phyloP scores from a whole-genome alignment of 2,329 filamentous ascomycete species.

The Sporothrix brunneoviolacea region DNA sequence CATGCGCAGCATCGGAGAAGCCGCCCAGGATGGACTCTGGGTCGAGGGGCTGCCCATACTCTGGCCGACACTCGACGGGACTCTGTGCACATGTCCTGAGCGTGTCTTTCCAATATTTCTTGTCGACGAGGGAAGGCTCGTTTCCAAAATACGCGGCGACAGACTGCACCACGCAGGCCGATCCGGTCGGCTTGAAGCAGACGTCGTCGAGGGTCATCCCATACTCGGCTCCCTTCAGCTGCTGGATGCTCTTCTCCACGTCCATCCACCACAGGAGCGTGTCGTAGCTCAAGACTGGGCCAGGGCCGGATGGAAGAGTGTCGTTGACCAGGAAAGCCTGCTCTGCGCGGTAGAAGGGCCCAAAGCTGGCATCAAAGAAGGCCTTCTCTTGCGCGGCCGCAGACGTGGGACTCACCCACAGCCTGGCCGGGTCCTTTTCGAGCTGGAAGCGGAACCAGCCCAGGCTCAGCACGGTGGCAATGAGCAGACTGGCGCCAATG shows the following conservation, averaged over 20 bases:
- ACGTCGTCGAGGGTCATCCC: constrained; percentile 71
- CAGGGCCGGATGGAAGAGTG: constrained; percentile 53
- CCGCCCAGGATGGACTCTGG: constrained; percentile 82
- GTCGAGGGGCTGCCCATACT: constrained; percentile 82
- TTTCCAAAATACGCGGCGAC: constrained; percentile 82
- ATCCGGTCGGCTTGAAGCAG: constrained; percentile 87
- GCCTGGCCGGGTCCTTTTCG: constrained; percentile 78
- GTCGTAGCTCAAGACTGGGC: constrained; percentile 80
- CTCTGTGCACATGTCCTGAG: constrained; percentile 68
- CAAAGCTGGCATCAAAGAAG: constrained; percentile 90
- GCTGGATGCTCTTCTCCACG: constrained; percentile 70
- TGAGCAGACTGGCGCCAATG: constrained; percentile 65
- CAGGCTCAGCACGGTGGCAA: constrained; percentile 72
- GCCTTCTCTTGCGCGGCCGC: constrained; percentile 85
- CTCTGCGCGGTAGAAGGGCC: constrained; percentile 90
- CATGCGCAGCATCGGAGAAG: constrained; percentile 57
- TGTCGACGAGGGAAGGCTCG: constrained; percentile 54
- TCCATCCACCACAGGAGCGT: constrained; percentile 91
- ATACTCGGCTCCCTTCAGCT: constrained; percentile 62
- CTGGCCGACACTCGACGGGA: constrained; percentile 78
- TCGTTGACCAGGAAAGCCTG: constrained; percentile 94
- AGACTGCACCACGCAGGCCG: constrained; percentile 88
- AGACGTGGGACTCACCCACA: constrained; percentile 96
- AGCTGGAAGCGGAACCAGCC: constrained; percentile 88
- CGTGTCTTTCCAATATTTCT: constrained; percentile 65